Percentiles rank a stretch among this genome's conserved stretches.
These are phyloP conservation scores for Globisporangium recalcitrans DNA, from an alignment of 352 stramenopile species.

Conservation along the genomic window DNA sequence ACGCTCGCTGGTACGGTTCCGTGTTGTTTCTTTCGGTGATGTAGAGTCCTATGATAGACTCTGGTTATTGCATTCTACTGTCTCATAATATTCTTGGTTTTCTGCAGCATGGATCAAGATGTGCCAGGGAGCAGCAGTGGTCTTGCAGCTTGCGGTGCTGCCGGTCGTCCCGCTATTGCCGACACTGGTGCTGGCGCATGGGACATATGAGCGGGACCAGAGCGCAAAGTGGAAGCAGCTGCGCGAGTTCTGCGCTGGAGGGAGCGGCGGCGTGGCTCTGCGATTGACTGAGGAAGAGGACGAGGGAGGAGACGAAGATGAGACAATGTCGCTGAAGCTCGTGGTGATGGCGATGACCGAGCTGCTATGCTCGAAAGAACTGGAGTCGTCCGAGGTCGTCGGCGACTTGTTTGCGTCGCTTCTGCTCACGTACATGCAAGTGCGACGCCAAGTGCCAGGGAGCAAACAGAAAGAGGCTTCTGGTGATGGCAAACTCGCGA, in stretches of 20 bases:
- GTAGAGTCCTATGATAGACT: neutral
- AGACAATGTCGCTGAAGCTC: conserved; percentile 24
- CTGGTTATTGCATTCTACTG: neutral
- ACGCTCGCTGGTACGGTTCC: conserved; percentile 35
- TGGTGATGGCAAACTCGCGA: neutral
- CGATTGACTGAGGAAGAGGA: conserved; percentile 15
- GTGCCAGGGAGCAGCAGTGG: conserved; percentile 20
- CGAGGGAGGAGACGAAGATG: conserved; percentile 15
- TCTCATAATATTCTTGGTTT: neutral
- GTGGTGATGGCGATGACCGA: conserved; percentile 46
- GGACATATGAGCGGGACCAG: conserved; percentile 28
- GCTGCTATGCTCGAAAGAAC: conserved; percentile 52
- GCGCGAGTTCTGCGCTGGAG: conserved; percentile 58
- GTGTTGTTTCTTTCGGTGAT: neutral
- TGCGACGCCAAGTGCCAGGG: conserved; percentile 13
- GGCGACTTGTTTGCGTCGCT: conserved; percentile 74
- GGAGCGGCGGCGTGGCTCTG: conserved; percentile 52
- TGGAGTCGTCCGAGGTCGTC: conserved; percentile 59
- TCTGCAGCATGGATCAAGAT: conserved; percentile 31
- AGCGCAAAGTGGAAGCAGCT: conserved; percentile 28
- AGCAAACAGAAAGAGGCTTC: conserved; percentile 1
- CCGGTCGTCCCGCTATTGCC: conserved; percentile 41
- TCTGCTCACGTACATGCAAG: conserved; percentile 71
- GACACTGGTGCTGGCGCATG: conserved; percentile 19
- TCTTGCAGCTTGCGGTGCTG: conserved; percentile 54